Conservation (phyloP, 495 filamentous ascomycete species). For the Tuber microsphaerosporum region DNA sequence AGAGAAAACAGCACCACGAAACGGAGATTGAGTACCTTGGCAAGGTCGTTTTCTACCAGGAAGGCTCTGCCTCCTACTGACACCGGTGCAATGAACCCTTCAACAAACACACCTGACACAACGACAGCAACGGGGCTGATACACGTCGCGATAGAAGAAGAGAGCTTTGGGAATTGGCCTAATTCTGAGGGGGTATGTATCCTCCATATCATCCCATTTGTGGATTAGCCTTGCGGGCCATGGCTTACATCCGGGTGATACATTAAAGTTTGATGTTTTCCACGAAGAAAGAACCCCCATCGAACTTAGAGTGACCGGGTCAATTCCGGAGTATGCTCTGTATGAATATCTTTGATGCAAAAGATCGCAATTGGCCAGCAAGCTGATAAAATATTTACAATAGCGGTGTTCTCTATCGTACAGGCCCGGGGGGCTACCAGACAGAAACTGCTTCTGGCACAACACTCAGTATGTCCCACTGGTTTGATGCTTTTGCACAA, state of each 20-base stretch:
- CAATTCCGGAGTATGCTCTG: conserved; percentile 49
- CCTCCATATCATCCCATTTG: neutral
- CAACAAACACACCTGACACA: neutral
- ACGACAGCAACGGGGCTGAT: conserved; percentile 8
- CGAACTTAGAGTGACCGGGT: conserved; percentile 48
- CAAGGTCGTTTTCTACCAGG: conserved; percentile 12
- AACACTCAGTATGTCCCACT: conserved; percentile 56
- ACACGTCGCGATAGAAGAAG: conserved; percentile 7
- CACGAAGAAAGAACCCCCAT: conserved; percentile 49
- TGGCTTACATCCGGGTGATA: conserved; percentile 21
- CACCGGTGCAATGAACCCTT: neutral
- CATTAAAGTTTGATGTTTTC: conserved; percentile 49
- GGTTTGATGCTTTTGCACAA: conserved; percentile 76
- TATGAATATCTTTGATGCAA: conserved; percentile 7
- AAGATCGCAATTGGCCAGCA: neutral
- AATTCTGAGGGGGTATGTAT: conserved; percentile 34
- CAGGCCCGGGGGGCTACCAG: conserved; percentile 58
- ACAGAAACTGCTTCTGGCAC: conserved; percentile 52
- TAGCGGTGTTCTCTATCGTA: conserved; percentile 61
- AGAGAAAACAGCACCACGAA: neutral
- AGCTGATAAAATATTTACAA: conserved; percentile 27
- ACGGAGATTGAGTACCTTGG: conserved; percentile 26
- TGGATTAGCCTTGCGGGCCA: neutral
- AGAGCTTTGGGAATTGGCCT: conserved; percentile 31
- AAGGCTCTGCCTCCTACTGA: conserved; percentile 10